Evolutionary conservation across 164 flowering plant genomes (phyloP).

Genomic region (Nelumbo lutea): DNA sequence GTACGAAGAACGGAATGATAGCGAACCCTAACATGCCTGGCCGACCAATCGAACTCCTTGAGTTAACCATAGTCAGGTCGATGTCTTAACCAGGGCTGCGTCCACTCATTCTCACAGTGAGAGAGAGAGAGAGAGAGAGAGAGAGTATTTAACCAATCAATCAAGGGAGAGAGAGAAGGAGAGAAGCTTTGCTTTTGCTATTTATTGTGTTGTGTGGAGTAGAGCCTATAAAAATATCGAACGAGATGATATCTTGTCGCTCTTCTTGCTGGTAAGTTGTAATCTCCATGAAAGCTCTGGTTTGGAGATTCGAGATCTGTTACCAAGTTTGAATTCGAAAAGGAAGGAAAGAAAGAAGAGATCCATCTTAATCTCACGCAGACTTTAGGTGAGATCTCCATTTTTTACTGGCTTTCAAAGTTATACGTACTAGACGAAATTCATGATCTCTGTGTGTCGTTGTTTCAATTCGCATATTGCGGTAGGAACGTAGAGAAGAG

Average conservation of each 20-base stretch:
- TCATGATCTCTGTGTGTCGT: not conserved
- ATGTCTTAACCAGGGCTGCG: not conserved
- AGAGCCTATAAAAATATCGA: not conserved
- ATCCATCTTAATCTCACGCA: not conserved
- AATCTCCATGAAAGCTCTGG: too few relatives aligned
- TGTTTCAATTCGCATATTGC: not conserved
- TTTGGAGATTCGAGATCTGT: not conserved
- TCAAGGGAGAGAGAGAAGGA: not conserved
- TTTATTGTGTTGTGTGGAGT: constrained; percentile 1
- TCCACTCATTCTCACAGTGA: not conserved
- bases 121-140: not conserved
- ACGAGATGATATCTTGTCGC: not conserved
- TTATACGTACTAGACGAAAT: not conserved
- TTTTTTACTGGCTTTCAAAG: not conserved
- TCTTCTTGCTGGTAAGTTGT: not conserved
- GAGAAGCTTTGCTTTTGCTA: constrained; percentile 7
- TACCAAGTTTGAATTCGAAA: not conserved
- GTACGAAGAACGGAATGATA: not conserved
- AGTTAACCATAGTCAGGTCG: not conserved
- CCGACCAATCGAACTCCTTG: not conserved
- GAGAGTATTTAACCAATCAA: not conserved
- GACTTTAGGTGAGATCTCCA: too few relatives aligned
- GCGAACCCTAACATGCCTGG: constrained; percentile 5
- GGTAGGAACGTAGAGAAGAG: not conserved
- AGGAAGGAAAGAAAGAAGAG: not conserved